phyloP scores from a whole-genome alignment of 441 rosid species.

The Flueggea neowawraea region DNA sequence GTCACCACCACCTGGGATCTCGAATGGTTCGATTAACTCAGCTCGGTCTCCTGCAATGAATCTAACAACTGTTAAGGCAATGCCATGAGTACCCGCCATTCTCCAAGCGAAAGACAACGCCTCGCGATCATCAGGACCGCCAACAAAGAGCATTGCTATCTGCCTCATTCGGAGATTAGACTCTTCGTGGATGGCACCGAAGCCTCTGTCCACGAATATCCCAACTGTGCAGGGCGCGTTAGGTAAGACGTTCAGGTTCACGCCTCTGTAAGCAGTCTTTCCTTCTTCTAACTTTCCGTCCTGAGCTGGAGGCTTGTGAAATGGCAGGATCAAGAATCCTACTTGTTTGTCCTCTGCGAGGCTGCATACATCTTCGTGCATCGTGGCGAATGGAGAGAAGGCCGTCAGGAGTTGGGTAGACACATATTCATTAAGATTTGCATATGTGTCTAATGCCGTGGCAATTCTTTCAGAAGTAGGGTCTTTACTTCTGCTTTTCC shows the following conservation, averaged over 20 bases:
- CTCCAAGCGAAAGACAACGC: slow-evolving; percentile 34
- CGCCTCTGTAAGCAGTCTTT: slow-evolving; percentile 17
- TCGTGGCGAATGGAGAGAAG: slow-evolving; percentile 30
- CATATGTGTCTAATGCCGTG: slow-evolving; percentile 21
- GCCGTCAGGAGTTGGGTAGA: slow-evolving; percentile 22
- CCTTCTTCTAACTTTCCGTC: slow-evolving; percentile 21
- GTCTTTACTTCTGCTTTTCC: neutral
- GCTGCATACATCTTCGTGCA: slow-evolving; percentile 49
- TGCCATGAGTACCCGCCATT: slow-evolving; percentile 26
- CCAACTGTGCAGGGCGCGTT: slow-evolving; percentile 44
- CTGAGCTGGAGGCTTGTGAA: slow-evolving; percentile 22
- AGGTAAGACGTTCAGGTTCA: slow-evolving; percentile 37
- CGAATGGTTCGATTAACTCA: slow-evolving; percentile 1
- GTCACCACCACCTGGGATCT: neutral
- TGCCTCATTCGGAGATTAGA: slow-evolving; percentile 7
- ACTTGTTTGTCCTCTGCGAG: slow-evolving; percentile 43
- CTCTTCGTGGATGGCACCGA: slow-evolving; percentile 4
- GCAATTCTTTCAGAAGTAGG: slow-evolving; percentile 20
- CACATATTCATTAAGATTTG: slow-evolving; percentile 12
- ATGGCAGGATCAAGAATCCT: slow-evolving; percentile 41
- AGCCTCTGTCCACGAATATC: slow-evolving; percentile 34
- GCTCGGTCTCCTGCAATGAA: slow-evolving; percentile 18
- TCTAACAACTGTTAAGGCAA: slow-evolving; percentile 27
- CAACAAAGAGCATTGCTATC: slow-evolving; percentile 29
- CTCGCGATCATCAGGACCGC: slow-evolving; percentile 53